phyloP scores from a whole-genome alignment of 2,329 filamentous ascomycete species.

The Aureobasidium vineae region DNA sequence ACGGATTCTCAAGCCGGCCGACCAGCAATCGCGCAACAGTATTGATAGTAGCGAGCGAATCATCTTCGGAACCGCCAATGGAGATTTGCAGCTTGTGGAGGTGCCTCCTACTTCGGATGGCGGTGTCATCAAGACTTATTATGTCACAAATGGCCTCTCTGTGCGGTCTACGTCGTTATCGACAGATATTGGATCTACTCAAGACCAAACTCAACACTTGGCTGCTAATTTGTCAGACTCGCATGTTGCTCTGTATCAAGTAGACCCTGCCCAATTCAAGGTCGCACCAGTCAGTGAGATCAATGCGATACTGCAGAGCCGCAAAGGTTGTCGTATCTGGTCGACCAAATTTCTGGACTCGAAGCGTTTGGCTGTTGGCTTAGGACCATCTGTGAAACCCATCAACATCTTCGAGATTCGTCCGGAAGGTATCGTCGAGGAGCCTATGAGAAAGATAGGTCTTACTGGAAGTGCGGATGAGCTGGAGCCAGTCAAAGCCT shows the following conservation, averaged over 20 bases:
- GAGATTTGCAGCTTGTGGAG: conserved; percentile 47
- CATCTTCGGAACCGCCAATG: conserved; percentile 57
- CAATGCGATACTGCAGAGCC: conserved; percentile 33
- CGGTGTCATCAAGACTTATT: conserved; percentile 40
- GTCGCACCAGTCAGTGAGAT: conserved; percentile 42
- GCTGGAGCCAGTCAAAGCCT: conserved; percentile 34
- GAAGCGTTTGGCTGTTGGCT: conserved; percentile 52
- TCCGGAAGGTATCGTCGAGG: conserved; percentile 43
- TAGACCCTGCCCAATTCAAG: conserved; percentile 33
- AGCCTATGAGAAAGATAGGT: conserved; percentile 44
- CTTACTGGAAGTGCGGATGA: conserved; percentile 32
- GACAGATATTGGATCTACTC: conserved; percentile 31
- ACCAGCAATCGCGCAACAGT: conserved; percentile 37
- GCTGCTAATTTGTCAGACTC: conserved; percentile 53
- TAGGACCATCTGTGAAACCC: conserved; percentile 46
- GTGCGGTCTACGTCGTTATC: conserved; percentile 53
- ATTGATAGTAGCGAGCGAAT: conserved; percentile 41
- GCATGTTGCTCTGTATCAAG: conserved; percentile 38
- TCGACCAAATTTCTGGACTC: conserved; percentile 55
- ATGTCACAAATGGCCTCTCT: conserved; percentile 45
- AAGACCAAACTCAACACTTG: conserved; percentile 44
- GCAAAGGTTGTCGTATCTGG: conserved; percentile 41
- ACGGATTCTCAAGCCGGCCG: conserved; percentile 49
- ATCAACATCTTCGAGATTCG: conserved; percentile 53
- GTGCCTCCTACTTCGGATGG: conserved; percentile 28